These are phyloP conservation scores for Aspergillus heteromorphus DNA, from an alignment of 495 filamentous ascomycete genomes.

Conservation along the genomic window DNA sequence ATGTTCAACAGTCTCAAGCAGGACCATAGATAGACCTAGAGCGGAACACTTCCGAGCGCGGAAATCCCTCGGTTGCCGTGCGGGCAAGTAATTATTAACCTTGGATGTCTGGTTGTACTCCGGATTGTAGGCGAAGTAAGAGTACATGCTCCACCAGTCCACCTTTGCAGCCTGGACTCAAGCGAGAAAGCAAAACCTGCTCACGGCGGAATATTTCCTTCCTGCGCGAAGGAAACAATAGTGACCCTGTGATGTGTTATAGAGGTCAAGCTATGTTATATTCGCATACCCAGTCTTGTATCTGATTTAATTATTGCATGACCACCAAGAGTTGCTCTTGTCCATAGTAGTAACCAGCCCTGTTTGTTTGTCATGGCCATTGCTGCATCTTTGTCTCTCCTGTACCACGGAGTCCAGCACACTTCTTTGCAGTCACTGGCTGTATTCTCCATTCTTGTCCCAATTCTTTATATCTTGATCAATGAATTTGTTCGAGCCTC, in stretches of 20 bases:
- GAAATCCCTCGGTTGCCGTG: no score
- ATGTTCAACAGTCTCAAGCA: no score
- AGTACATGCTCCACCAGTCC: no score
- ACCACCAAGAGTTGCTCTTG: background rate
- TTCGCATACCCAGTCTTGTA: background rate
- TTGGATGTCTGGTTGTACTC: background rate
- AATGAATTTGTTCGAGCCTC: conserved; percentile 50
- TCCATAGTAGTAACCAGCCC: no score
- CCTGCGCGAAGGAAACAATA: background rate
- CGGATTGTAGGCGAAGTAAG: no score
- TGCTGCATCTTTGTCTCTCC: conserved; percentile 16
- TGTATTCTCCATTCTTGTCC: conserved; percentile 21
- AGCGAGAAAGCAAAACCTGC: background rate
- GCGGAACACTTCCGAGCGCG: no score
- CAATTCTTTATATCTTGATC: conserved; percentile 41
- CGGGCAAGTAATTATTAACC: no score
- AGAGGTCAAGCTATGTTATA: background rate
- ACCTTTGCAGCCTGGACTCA: no score
- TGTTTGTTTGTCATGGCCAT: conserved; percentile 27
- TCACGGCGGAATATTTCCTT: background rate
- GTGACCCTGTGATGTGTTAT: background rate
- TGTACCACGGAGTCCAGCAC: conserved; percentile 20
- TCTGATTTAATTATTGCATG: background rate
- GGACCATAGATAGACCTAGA: no score
- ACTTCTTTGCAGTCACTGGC: conserved; percentile 27